Base-by-base conservation (phyloP, 2,329 filamentous ascomycete genomes). In the Zasmidium cellare region DNA sequence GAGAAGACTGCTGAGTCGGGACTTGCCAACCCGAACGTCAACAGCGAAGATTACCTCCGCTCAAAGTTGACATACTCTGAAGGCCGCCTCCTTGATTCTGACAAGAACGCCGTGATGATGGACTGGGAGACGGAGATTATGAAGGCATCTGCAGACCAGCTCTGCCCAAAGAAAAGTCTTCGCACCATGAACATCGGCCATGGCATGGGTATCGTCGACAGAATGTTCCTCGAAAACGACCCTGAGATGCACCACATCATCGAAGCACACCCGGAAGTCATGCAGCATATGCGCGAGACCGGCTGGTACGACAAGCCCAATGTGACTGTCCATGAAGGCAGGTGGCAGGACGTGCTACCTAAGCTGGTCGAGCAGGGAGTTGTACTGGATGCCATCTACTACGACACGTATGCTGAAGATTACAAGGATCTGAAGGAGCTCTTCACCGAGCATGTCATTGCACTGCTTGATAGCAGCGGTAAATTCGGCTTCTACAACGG, bases 321-420 rank as follows among this genome's bases (percentile, higher is more conserved):
- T 14, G 79, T 83, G 11, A 73, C 74, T 18, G 71, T 81, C 14
- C 78, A 80, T 57, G 76, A 79, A 60, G 79, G 79, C 23, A 71
- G 74, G 25, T 82, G 79, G 79, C 79, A 81, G 63, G 78, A 81
- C 44, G 69, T 81, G 9, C 69, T 81, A 1, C 77, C 78, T 1
- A 71, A 71, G 35, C 71, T 81, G 0, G 69, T 79, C 2, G 75
- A 76, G 57, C 69, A 78, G 57, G 76, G 74, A 41, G 70, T 74
- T 3, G 65, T 71, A 20, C 78, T 81, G 53, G 78, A 82, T 59
- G 79, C 74, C 11, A 79, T 99, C 65, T 99, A 97, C 79, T 97
- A 97, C 70, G 94, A 99, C 72, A 99, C 94, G 0, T 97, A 97
- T 74, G 94, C 92, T 6, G 94, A 99, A 76, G 90, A 94, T 63